Evolutionary conservation across 225 moss, liverwort and hornwort species (phyloP), one percentile per base, ranked within the genome.

Genomic region (Anthoceros angustus): DNA sequence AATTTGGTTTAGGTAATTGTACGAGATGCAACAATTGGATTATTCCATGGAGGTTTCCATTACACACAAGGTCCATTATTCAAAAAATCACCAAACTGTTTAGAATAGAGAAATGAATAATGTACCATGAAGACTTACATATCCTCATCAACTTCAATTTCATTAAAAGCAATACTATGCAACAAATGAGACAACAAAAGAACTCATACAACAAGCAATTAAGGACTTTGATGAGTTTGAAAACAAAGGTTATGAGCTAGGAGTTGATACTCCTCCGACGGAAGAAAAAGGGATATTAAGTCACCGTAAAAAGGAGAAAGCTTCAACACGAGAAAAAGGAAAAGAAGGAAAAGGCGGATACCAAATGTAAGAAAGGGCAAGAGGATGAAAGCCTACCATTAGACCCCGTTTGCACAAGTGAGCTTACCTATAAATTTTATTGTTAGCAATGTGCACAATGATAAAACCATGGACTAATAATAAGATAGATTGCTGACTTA

Each of bases 11-110:
- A 55, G 55, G 55, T 23, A 55, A 55, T 55, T 55, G 55, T 12
- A 55, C 55, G 55, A 55, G n/a, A 55, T 55, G 55, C n/a, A 55
- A 20, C 55, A 55, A 55, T 55, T 55, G 55, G 55, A 55, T 15
- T 23, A 55, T 15, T 55, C 55, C 55, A 55, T 55, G 55, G 55
- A 55, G 23, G 23, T 55, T 20, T 55, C 55, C n/a, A 55, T 55
- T 1, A 55, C 55, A 3, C 55, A 55, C 14, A 15, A 55, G 55
- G 55, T 55, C 7, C 7, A 55, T 20, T 11, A 5, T 48, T 48
- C 18, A 18, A 12, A 48, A 48, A 0, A 18, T 48, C 2, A n/a
- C 46, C 5, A 48, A 12, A 2, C 12, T 18, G 3, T 18, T 48
- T 48, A 18, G 46, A 48, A 18, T 0, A 48, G 2, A 48, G 12